These are phyloP conservation scores for Pythium chondricola DNA, from an alignment of 352 stramenopile genomes.

Conservation along the genomic window DNA sequence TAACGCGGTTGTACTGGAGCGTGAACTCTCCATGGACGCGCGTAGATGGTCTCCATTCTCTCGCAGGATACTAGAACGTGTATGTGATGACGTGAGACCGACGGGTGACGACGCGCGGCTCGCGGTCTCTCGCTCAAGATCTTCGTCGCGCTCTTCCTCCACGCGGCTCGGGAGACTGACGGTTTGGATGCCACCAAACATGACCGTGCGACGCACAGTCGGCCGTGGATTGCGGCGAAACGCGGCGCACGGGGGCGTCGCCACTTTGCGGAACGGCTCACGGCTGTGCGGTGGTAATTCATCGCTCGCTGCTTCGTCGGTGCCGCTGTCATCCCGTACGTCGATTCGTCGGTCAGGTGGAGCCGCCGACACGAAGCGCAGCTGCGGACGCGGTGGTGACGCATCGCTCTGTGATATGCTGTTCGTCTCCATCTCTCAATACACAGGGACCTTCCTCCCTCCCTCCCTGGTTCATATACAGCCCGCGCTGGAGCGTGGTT, in stretches of 20 bases:
- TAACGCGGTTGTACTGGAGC: conserved; percentile 16
- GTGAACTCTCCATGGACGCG: conserved; percentile 31
- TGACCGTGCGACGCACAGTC: conserved; percentile 12
- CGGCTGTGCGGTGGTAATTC: no score
- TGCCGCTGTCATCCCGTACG: not conserved
- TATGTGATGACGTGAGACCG: conserved; percentile 2
- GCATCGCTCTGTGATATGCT: no score
- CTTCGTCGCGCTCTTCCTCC: conserved; percentile 20
- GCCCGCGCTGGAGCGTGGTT: no score
- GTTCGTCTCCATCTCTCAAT: no score
- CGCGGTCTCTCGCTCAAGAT: not conserved
- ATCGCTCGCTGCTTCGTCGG: not conserved
- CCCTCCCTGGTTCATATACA: no score
- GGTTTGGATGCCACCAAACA: conserved; percentile 20
- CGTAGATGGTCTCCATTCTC: conserved; percentile 25
- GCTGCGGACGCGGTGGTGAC: no score
- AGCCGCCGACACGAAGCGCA: not conserved
- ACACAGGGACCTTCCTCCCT: no score
- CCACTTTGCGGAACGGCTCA: conserved; percentile 14
- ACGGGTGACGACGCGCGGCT: conserved; percentile 8
- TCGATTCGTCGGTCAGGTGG: not conserved
- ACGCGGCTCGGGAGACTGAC: conserved; percentile 15
- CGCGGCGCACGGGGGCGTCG: conserved; percentile 11
- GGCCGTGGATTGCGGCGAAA: conserved; percentile 3
- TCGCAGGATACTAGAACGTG: conserved; percentile 2